These are phyloP conservation scores for Cucurbita ficifolia DNA, from an alignment of 306 rosid genomes.

Conservation along the genomic window DNA sequence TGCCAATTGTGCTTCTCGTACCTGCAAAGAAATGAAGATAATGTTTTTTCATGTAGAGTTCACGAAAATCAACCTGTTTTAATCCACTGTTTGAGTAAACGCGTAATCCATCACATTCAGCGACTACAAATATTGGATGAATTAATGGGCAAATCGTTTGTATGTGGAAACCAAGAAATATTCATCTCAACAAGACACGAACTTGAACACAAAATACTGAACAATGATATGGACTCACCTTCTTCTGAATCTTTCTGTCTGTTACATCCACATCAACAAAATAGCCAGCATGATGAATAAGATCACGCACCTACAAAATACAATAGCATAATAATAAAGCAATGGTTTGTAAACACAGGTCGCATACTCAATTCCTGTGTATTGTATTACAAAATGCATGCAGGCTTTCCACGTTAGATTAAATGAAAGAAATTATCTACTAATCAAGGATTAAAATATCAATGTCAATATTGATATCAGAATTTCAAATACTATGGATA, in stretches of 20 bases:
- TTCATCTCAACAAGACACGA: neutral
- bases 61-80: neutral
- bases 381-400: neutral
- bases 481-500: no score
- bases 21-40: slow-evolving; percentile 34
- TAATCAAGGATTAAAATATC: no score
- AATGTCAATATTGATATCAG: no score
- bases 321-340: neutral
- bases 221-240: slow-evolving; percentile 21
- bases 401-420: neutral
- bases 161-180: neutral
- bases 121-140: neutral
- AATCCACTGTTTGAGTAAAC: neutral
- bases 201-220: neutral
- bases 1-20: slow-evolving; percentile 82
- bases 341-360: neutral
- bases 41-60: neutral
- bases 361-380: neutral
- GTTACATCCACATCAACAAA: slow-evolving; percentile 69
- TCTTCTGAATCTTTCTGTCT: slow-evolving; percentile 85
- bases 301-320: slow-evolving; percentile 49
- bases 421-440: no score
- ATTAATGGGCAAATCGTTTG: neutral
- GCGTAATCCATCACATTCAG: neutral
- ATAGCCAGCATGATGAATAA: slow-evolving; percentile 60